A percentile compares a stretch with the other conserved stretches of the same genome.
Evolutionary conservation across 495 filamentous ascomycete species (phyloP).

Genomic region (Ramalina intermedia): DNA sequence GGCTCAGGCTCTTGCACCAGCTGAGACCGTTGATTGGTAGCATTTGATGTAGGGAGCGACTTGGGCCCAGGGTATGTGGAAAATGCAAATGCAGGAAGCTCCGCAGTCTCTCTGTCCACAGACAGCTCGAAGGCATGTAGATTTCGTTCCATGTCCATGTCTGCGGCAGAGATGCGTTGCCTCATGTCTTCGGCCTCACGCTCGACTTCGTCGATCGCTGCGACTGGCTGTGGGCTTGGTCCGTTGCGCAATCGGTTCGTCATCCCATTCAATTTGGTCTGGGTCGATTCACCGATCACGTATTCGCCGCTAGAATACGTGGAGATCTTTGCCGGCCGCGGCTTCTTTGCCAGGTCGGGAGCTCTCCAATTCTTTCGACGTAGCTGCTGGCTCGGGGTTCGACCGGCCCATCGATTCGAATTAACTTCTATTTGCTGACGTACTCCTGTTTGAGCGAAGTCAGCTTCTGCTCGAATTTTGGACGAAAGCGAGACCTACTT

Average conservation of each 20-base stretch:
- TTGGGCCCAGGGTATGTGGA: no score
- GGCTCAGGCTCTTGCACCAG: no score
- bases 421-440: background rate
- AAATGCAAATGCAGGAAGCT: no score
- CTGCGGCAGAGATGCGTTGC: background rate
- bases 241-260: background rate
- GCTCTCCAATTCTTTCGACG: background rate
- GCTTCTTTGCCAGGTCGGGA: background rate
- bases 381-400: background rate
- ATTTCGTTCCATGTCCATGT: no score
- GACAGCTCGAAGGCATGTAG: no score
- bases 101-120: no score
- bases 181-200: background rate
- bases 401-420: constrained; percentile 2
- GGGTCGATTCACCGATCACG: constrained; percentile 1
- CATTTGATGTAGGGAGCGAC: no score
- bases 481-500: background rate
- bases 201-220: background rate
- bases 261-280: background rate
- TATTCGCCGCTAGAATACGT: background rate
- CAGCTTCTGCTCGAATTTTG: background rate
- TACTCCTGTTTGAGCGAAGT: background rate
- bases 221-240: background rate
- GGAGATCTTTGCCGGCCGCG: background rate
- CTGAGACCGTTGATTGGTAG: no score